Conservation (phyloP, 495 filamentous ascomycete genomes). For the Podospora pseudopauciseta region DNA sequence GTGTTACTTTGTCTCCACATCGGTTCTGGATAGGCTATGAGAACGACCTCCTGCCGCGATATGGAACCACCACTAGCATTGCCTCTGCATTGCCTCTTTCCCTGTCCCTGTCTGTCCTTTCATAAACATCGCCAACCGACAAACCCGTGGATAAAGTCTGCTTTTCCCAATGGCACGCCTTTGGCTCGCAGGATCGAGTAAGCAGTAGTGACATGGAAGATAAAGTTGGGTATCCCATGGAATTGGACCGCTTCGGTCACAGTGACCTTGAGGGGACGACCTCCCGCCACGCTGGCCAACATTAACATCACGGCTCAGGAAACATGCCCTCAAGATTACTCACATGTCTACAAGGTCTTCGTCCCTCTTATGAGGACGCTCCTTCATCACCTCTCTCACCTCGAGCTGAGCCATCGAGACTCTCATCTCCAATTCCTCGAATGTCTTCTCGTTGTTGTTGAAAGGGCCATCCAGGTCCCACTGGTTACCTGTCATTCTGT, state of each 20-base stretch:
- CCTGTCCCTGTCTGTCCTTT: neutral
- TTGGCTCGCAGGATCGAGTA: conserved; percentile 55
- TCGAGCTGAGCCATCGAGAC: conserved; percentile 21
- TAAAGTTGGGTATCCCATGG: conserved; percentile 53
- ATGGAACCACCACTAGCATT: neutral
- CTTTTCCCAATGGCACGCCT: conserved; percentile 57
- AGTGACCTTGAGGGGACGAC: conserved; percentile 6
- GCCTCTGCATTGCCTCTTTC: neutral
- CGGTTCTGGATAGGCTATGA: neutral
- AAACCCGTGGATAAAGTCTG: conserved; percentile 37
- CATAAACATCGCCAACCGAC: neutral
- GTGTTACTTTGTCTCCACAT: neutral
- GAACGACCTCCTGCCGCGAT: too few species aligned
- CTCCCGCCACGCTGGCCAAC: neutral
- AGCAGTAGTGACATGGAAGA: conserved; percentile 56
- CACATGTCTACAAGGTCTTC: neutral
- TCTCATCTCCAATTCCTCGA: conserved; percentile 22
- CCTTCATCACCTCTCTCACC: conserved; percentile 39
- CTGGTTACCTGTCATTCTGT: conserved; percentile 15
- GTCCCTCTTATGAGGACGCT: neutral
- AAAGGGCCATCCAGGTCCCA: conserved; percentile 1
- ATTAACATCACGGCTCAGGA: neutral
- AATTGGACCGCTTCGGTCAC: conserved; percentile 29
- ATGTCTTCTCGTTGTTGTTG: conserved; percentile 26
- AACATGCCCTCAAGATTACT: neutral